These are phyloP conservation scores for Penicillium fimorum DNA, from an alignment of 495 filamentous ascomycete species.

Conservation along the genomic window DNA sequence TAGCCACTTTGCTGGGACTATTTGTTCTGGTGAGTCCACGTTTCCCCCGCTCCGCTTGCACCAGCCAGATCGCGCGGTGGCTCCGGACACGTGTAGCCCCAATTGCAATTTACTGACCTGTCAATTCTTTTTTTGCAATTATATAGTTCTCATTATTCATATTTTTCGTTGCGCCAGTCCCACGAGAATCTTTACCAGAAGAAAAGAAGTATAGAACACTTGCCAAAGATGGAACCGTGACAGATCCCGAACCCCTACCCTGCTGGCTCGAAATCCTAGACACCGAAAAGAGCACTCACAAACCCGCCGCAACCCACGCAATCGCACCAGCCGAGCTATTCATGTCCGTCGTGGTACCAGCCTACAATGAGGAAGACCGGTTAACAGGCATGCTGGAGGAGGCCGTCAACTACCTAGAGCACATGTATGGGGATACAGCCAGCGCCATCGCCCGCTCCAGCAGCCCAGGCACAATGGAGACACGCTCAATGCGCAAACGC, in stretches of 20 bases:
- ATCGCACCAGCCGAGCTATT: constrained; percentile 56
- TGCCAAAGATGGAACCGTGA: constrained; percentile 59
- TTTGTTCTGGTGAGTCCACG: constrained; percentile 39
- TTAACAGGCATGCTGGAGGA: constrained; percentile 83
- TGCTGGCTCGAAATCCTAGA: constrained; percentile 77
- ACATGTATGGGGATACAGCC: constrained; percentile 60
- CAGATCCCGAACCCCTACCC: constrained; percentile 61
- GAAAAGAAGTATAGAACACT: constrained; percentile 87
- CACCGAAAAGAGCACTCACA: constrained; percentile 37
- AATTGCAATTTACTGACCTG: constrained; percentile 10
- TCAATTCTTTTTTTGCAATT: neutral
- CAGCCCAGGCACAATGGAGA: constrained; percentile 13
- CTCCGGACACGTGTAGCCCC: neutral
- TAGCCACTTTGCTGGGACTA: constrained; percentile 33
- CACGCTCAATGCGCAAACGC: constrained; percentile 31
- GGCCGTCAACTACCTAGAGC: constrained; percentile 80
- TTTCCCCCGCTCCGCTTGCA: constrained; percentile 2
- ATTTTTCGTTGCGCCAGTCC: constrained; percentile 73
- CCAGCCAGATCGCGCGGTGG: neutral
- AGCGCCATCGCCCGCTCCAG: neutral
- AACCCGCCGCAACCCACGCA: constrained; percentile 32
- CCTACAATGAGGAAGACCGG: constrained; percentile 89
- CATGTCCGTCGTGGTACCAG: constrained; percentile 89
- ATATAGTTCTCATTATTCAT: constrained; percentile 67
- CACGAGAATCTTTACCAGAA: constrained; percentile 68